Conservation (phyloP, 305 asterid species). For the Fraxinus latifolia region DNA sequence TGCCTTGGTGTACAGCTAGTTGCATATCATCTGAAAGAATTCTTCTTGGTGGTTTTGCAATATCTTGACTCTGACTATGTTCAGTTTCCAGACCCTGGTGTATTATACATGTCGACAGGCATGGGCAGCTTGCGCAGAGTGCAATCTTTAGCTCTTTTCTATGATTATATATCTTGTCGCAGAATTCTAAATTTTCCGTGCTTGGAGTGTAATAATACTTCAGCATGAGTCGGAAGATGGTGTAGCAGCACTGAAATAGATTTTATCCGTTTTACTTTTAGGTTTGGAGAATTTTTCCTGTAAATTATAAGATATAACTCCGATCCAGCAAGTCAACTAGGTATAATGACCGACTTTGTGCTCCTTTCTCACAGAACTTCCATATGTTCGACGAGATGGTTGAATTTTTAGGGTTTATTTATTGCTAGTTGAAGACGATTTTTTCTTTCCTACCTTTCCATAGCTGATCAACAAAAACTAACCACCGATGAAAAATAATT, state of each 20-base stretch:
- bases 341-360: background rate
- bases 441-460: background rate
- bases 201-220: background rate
- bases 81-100: background rate
- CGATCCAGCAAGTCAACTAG: background rate
- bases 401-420: background rate
- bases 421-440: background rate
- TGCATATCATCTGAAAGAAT: background rate
- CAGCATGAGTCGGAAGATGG: background rate
- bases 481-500: too few species aligned
- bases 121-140: background rate
- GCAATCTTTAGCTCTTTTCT: background rate
- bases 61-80: background rate
- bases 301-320: background rate
- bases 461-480: background rate
- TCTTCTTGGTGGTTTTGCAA: background rate
- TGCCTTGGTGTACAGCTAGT: background rate
- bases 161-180: background rate
- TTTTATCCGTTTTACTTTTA: background rate
- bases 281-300: background rate
- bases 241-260: background rate
- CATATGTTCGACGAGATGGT: background rate
- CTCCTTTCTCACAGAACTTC: background rate
- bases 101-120: background rate
- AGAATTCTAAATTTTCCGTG: background rate